Conservation (phyloP, 2,329 filamentous ascomycete genomes). For the Byssothecium circinans region DNA sequence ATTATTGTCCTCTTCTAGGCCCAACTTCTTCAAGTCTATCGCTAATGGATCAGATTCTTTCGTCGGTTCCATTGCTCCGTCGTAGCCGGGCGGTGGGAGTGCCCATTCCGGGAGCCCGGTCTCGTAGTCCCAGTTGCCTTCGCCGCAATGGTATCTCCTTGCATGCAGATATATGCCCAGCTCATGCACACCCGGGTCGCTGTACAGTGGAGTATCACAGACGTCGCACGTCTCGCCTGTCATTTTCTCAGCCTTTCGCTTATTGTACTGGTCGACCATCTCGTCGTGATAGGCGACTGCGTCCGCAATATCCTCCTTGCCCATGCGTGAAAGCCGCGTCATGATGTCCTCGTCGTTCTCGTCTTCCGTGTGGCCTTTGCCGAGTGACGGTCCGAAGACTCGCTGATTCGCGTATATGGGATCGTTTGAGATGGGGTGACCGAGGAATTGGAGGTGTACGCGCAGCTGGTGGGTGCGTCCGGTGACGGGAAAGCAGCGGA, state of each 20-base stretch:
- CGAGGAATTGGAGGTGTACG: constrained; percentile 91
- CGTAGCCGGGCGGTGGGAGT: constrained; percentile 71
- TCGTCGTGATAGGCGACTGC: constrained; percentile 92
- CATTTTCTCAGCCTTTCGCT: constrained; percentile 89
- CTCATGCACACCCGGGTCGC: constrained; percentile 87
- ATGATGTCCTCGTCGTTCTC: constrained; percentile 90
- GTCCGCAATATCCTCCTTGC: constrained; percentile 88
- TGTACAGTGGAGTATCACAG: constrained; percentile 88
- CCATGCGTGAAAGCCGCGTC: constrained; percentile 81
- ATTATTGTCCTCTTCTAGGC: constrained; percentile 31
- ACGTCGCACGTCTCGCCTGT: constrained; percentile 79
- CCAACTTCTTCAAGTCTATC: constrained; percentile 48
- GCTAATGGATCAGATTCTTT: constrained; percentile 51
- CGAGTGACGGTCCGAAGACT: constrained; percentile 84
- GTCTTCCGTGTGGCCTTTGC: constrained; percentile 64
- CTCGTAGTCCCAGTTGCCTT: constrained; percentile 83
- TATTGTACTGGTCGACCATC: constrained; percentile 87
- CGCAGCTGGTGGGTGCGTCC: constrained; percentile 93
- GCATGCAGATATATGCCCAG: constrained; percentile 93
- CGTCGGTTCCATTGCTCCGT: constrained; percentile 69
- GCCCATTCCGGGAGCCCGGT: constrained; percentile 87
- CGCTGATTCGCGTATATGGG: constrained; percentile 95
- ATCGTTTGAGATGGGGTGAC: constrained; percentile 94
- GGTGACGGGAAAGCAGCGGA: constrained; percentile 89
- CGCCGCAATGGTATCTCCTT: constrained; percentile 80